Conservation (phyloP, 106 monocot genomes). For the Iris macrosiphon region DNA sequence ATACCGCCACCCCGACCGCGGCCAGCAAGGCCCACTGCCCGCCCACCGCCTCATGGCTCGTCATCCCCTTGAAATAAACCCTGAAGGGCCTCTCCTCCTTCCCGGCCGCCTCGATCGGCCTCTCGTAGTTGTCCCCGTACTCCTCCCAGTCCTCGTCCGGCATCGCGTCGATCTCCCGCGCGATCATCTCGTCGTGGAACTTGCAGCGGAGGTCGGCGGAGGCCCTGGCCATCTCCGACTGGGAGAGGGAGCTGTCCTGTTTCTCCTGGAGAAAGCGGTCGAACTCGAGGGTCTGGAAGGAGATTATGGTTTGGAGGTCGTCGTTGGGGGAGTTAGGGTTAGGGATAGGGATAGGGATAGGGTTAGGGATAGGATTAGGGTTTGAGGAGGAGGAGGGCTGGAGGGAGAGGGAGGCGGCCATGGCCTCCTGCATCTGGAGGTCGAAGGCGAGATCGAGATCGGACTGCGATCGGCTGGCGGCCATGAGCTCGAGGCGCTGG, state of each 20-base stretch:
- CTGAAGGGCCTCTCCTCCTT: conserved; percentile 30
- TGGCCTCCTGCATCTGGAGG: conserved; percentile 74
- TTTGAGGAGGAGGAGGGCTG: conserved; percentile 17
- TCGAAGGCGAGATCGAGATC: conserved; percentile 52
- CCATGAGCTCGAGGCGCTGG: conserved; percentile 34
- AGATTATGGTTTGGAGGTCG: conserved; percentile 3
- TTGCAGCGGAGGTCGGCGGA: conserved; percentile 25
- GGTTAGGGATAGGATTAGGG: not conserved
- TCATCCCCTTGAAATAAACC: conserved; percentile 58
- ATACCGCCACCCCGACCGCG: conserved; percentile 53
- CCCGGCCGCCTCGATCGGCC: conserved; percentile 26
- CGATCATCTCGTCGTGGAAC: conserved; percentile 58
- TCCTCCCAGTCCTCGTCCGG: conserved; percentile 65
- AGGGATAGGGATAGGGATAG: not conserved
- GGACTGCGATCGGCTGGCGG: conserved; percentile 18
- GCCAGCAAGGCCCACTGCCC: conserved; percentile 14
- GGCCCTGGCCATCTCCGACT: conserved; percentile 30
- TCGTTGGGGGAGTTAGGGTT: not conserved
- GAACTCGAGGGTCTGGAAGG: conserved; percentile 46
- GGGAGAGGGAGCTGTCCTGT: conserved; percentile 22
- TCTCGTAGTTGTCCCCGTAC: conserved; percentile 56
- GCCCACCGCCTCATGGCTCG: conserved; percentile 10
- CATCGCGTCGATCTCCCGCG: conserved; percentile 44
- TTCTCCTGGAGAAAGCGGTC: conserved; percentile 37
- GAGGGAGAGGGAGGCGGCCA: conserved; percentile 23